These are phyloP conservation scores for Cetradonia linearis DNA, from an alignment of 495 filamentous ascomycete genomes.

Conservation along the genomic window DNA sequence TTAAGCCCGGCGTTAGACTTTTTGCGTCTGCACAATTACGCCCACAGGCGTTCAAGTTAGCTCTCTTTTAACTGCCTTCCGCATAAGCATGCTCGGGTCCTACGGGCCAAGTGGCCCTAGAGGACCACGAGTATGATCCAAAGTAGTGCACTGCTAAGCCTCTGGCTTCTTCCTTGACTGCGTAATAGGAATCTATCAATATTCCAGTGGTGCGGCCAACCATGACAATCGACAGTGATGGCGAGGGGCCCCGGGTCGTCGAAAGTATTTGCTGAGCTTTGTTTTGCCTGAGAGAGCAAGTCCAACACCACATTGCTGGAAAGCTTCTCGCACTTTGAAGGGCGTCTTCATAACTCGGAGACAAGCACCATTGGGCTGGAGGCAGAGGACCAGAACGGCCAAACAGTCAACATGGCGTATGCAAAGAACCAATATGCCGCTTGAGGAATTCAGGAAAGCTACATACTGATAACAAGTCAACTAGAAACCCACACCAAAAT, in stretches of 20 bases:
- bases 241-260: constrained; percentile 4
- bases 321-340: neutral
- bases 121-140: neutral
- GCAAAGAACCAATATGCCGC: neutral
- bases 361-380: neutral
- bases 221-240: neutral
- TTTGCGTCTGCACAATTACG: constrained; percentile 10
- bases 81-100: constrained; percentile 1
- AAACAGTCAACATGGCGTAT: constrained; percentile 8
- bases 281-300: neutral
- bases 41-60: neutral
- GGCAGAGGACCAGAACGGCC: neutral
- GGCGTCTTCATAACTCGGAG: neutral
- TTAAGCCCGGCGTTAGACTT: neutral
- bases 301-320: constrained; percentile 5
- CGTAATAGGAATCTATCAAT: neutral
- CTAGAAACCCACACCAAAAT: constrained; percentile 41
- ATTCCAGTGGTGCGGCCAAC: neutral
- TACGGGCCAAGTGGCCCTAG: constrained; percentile 4
- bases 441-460: neutral
- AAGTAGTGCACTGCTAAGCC: constrained; percentile 9
- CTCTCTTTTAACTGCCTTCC: constrained; percentile 7
- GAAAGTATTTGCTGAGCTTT: constrained; percentile 1
- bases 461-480: constrained; percentile 5
- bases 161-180: constrained; percentile 2